phyloP scores from a whole-genome alignment of 129 eudicot genomes.

The Centrapalus pauciflorus region DNA sequence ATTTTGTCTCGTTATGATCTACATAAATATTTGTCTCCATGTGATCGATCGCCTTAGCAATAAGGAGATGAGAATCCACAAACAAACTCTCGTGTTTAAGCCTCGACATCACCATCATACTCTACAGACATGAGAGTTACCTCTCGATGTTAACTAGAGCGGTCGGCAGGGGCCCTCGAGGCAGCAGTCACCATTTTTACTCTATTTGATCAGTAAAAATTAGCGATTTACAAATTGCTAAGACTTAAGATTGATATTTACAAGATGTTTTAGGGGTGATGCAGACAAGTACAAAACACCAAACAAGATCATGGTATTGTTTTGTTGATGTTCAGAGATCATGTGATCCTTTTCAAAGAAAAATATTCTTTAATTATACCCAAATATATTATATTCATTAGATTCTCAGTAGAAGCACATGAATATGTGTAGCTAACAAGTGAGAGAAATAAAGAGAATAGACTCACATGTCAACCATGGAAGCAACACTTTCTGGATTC shows the following conservation, averaged over 20 bases:
- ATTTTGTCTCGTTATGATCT: not conserved
- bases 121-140: too few species aligned
- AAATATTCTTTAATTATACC: conserved; percentile 12
- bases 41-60: too few species aligned
- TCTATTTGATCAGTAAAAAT: not conserved
- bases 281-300: conserved; percentile 15
- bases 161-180: too few species aligned
- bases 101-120: too few species aligned
- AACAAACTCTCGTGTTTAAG: too few species aligned
- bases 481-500: conserved; percentile 56
- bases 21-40: not conserved
- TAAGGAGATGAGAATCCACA: too few species aligned
- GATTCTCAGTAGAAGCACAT: conserved; percentile 36
- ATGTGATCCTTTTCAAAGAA: conserved; percentile 37
- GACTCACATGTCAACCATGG: conserved; percentile 69
- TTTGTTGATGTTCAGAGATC: conserved; percentile 36
- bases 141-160: too few species aligned
- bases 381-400: conserved; percentile 28
- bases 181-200: too few species aligned
- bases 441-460: conserved; percentile 10
- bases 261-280: conserved; percentile 1
- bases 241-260: not conserved
- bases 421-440: conserved; percentile 22
- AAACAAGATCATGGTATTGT: conserved; percentile 20
- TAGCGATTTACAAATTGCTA: not conserved